phyloP scores from a whole-genome alignment of 331 rosid species.

The Quercus lobata region DNA sequence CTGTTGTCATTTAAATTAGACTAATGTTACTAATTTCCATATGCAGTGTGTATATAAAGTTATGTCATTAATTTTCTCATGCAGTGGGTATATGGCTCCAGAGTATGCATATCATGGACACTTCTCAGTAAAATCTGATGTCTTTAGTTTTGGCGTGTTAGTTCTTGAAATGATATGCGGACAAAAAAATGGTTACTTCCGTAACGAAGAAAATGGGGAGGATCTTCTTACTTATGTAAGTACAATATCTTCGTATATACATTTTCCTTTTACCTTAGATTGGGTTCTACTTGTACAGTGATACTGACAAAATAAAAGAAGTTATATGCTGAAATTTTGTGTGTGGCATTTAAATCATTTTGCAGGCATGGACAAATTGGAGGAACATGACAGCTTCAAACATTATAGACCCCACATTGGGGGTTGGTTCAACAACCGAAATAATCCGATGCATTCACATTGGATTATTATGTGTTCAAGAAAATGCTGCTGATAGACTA shows the following conservation, averaged over 20 bases:
- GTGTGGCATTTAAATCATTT: not conserved
- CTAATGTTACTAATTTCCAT: not conserved
- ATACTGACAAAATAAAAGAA: too few species aligned
- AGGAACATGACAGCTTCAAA: constrained; percentile 24
- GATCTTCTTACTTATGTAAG: constrained; percentile 40
- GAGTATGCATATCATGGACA: constrained; percentile 32
- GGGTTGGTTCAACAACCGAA: constrained; percentile 15
- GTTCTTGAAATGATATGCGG: constrained; percentile 50
- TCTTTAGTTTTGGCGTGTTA: constrained; percentile 48
- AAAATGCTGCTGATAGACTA: constrained; percentile 34
- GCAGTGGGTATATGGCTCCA: constrained; percentile 53
- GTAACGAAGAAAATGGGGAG: not conserved
- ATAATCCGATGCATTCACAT: constrained; percentile 45
- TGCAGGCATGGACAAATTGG: constrained; percentile 37
- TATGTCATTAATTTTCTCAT: not conserved
- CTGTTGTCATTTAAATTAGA: not conserved
- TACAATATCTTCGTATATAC: too few species aligned
- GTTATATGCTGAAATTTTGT: too few species aligned
- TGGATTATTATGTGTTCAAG: constrained; percentile 58
- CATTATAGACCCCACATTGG: constrained; percentile 33
- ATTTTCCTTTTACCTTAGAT: not conserved
- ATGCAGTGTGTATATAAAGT: not conserved
- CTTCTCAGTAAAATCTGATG: constrained; percentile 42
- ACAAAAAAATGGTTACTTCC: not conserved
- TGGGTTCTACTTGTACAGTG: too few species aligned